phyloP scores from a whole-genome alignment of 257 asterid species.

The Solanum lycopersicoides region DNA sequence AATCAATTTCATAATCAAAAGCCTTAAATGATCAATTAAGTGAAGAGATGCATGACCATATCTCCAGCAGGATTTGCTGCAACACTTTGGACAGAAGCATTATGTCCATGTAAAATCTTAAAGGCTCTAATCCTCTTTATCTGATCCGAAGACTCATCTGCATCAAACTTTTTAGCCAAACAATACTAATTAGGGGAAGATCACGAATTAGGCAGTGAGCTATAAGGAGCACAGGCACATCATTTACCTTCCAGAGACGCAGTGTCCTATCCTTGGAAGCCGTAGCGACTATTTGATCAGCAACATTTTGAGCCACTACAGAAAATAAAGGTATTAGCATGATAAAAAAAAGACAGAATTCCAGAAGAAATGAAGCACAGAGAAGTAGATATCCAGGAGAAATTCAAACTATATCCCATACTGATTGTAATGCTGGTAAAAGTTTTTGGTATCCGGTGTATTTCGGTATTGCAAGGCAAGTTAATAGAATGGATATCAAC shows the following conservation, averaged over 20 bases:
- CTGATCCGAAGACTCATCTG: conserved; percentile 36
- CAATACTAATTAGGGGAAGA: conserved; percentile 6
- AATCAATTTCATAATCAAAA: neutral
- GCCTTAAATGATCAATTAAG: neutral
- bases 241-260: conserved; percentile 82
- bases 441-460: neutral
- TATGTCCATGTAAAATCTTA: conserved; percentile 69
- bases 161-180: conserved; percentile 46
- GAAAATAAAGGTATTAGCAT: conserved; percentile 1
- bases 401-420: neutral
- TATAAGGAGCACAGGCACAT: conserved; percentile 2
- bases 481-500: neutral
- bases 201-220: neutral
- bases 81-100: conserved; percentile 73
- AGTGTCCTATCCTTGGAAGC: conserved; percentile 89
- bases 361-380: neutral
- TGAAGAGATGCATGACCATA: conserved; percentile 31
- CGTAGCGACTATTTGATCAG: conserved; percentile 65
- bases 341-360: neutral
- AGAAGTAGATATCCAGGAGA: neutral
- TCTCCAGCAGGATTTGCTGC: conserved; percentile 69
- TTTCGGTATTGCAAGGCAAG: neutral
- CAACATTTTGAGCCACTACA: conserved; percentile 20
- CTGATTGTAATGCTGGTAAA: neutral
- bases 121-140: conserved; percentile 49